Percentiles rank a stretch among this genome's conserved stretches.
phyloP scores from a whole-genome alignment of 169 alveolate genomes.

The Amoebophrya sp. region DNA sequence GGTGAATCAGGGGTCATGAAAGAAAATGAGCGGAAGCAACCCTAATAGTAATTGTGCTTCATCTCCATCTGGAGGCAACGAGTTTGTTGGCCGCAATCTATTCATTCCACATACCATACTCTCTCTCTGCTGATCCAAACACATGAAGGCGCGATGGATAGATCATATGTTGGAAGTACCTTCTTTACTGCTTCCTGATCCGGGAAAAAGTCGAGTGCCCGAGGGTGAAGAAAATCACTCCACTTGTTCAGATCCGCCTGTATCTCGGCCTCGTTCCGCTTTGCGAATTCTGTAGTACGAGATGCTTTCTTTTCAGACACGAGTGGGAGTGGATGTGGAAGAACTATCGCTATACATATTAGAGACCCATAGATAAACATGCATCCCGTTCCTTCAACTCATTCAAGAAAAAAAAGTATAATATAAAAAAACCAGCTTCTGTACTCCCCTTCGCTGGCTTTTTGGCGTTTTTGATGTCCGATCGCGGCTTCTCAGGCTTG shows the following conservation, averaged over 20 bases:
- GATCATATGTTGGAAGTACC: neutral
- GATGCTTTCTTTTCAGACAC: too few relatives aligned
- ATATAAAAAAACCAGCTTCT: too few relatives aligned
- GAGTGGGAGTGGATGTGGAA: too few relatives aligned
- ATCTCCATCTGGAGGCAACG: too few relatives aligned
- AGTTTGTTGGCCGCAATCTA: too few relatives aligned
- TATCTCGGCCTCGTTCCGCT: neutral
- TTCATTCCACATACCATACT: too few relatives aligned
- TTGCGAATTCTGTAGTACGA: neutral
- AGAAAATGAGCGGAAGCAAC: neutral
- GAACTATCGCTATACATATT: neutral
- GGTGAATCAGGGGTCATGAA: neutral
- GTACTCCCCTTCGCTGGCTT: neutral
- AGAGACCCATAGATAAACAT: neutral
- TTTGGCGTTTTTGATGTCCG: neutral
- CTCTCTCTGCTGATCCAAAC: too few relatives aligned
- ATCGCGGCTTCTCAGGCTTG: neutral
- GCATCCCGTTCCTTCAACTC: too few relatives aligned
- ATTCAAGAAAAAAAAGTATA: neutral
- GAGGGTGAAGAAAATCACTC: neutral
- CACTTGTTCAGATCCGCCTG: neutral
- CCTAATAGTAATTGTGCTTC: neutral
- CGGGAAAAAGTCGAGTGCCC: neutral
- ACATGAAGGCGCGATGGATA: too few relatives aligned
- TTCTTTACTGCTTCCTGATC: neutral